Base-by-base conservation (phyloP, 208 protist species). In the Leishmania guyanensis region DNA sequence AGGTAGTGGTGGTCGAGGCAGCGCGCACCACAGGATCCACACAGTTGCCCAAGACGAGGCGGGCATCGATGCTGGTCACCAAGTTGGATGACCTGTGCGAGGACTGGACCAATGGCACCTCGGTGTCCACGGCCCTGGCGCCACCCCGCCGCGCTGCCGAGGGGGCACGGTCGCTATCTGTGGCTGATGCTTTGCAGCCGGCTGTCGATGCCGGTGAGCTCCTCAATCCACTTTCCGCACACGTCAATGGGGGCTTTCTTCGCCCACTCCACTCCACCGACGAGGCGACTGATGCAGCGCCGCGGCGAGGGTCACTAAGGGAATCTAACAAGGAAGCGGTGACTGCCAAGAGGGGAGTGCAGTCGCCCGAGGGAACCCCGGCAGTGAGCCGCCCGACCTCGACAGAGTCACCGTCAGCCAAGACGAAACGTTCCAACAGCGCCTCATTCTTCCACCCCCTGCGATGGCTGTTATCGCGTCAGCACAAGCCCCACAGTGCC, bases 51-150 rank as follows among this genome's bases (percentile, higher is more conserved):
- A 48, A 53, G 58, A 33, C 26, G 75, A 43, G 60, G 36, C 58
- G 75, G 33, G 46, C 22, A 26, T 66, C 43, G 64, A 54, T 4
- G n/a, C 64, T 79, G 29, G 76, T 79, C 3, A 36, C 76, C 26
- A 79, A 71, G 43, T 20, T 79, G 29, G 5, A 68, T 5, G 60
- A 26, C 62, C 58, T 72, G 29, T 26, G 26, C 36, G 16, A 17
- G 8, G 43, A 46, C 36, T 29, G 76, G 20, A 5, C 20, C 22
- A 50, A 26, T 4, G 72, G 50, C 48, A 70, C 64, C 29, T 43
- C 43, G 20, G 43, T 48, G 33, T 20, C 75, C 36, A 29, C 17
- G 20, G 53, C 58, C 12, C 60, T 78, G 36, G 9, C 53, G 3
- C 39, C 58, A 78, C 58, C 51, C 22, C 68, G 29, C 16, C 26